Evolutionary conservation across 2,329 filamentous ascomycete genomes (phyloP).

Genomic region (Akanthomyces dipterigenus): DNA sequence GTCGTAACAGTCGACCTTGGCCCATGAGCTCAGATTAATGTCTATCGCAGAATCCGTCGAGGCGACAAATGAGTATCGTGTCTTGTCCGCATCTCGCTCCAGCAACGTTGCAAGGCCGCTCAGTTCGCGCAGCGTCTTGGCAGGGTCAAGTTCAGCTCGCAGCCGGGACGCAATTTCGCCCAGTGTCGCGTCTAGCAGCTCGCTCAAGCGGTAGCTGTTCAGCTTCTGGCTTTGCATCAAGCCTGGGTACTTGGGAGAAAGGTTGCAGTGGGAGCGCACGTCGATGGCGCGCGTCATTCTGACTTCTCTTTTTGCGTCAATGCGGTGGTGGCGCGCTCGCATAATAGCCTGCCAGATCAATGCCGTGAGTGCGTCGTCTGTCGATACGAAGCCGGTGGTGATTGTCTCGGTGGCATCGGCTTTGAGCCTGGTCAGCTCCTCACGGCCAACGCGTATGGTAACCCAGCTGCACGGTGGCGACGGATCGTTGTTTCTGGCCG

Average conservation of each 20-base stretch:
- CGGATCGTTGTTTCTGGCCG: neutral
- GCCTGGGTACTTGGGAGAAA: slow-evolving; percentile 40
- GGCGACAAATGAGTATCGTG: slow-evolving; percentile 26
- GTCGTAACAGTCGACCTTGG: slow-evolving; percentile 36
- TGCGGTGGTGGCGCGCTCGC: slow-evolving; percentile 32
- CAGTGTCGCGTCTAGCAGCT: slow-evolving; percentile 24
- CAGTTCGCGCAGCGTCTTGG: slow-evolving; percentile 28
- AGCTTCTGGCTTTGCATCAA: slow-evolving; percentile 41
- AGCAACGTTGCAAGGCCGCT: slow-evolving; percentile 36
- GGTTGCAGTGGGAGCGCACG: slow-evolving; percentile 33
- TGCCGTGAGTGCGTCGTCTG: neutral
- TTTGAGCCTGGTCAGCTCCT: neutral
- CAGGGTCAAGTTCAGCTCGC: slow-evolving; percentile 31
- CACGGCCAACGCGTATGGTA: neutral
- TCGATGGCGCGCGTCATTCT: slow-evolving; percentile 43
- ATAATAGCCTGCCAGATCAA: neutral
- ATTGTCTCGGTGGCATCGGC: neutral
- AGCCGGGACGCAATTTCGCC: slow-evolving; percentile 31
- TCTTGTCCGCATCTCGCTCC: slow-evolving; percentile 27
- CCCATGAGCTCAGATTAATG: slow-evolving; percentile 50
- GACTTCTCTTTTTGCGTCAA: slow-evolving; percentile 19
- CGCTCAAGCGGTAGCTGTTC: slow-evolving; percentile 23
- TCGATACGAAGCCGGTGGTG: neutral
- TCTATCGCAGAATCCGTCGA: slow-evolving; percentile 32
- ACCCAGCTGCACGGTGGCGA: neutral